Conservation (phyloP, 148 eudicot species). For the Cornus kousa region DNA sequence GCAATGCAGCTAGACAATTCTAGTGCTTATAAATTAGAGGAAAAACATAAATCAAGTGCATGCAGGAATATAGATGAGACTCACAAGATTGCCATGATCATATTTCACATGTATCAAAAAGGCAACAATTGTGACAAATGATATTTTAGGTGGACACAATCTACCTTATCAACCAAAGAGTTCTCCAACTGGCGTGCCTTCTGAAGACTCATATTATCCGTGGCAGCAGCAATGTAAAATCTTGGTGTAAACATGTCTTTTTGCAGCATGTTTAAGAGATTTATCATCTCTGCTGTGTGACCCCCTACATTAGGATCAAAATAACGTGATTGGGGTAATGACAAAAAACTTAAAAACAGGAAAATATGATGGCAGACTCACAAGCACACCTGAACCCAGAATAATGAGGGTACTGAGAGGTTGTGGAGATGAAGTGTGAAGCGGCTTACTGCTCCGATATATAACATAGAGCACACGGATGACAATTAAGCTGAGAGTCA, state of each 20-base stretch:
- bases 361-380: not conserved
- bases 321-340: not conserved
- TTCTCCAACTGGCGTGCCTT: constrained; percentile 75
- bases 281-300: constrained; percentile 96
- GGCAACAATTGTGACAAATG: not conserved
- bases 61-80: too few relatives aligned
- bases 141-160: not conserved
- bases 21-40: too few relatives aligned
- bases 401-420: constrained; percentile 73
- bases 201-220: constrained; percentile 94
- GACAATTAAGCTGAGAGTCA: constrained; percentile 24
- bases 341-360: not conserved
- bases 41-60: too few relatives aligned
- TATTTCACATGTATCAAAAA: too few relatives aligned
- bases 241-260: constrained; percentile 68
- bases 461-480: constrained; percentile 53
- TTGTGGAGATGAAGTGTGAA: constrained; percentile 21
- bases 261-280: constrained; percentile 58
- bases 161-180: constrained; percentile 52
- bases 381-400: constrained; percentile 78
- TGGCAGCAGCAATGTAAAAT: constrained; percentile 82
- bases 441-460: constrained; percentile 49
- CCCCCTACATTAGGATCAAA: constrained; percentile 58
- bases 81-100: too few relatives aligned
- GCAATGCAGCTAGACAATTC: too few relatives aligned